Base-by-base conservation (phyloP, 169 alveolate genomes). In the Theileria sp. region DNA sequence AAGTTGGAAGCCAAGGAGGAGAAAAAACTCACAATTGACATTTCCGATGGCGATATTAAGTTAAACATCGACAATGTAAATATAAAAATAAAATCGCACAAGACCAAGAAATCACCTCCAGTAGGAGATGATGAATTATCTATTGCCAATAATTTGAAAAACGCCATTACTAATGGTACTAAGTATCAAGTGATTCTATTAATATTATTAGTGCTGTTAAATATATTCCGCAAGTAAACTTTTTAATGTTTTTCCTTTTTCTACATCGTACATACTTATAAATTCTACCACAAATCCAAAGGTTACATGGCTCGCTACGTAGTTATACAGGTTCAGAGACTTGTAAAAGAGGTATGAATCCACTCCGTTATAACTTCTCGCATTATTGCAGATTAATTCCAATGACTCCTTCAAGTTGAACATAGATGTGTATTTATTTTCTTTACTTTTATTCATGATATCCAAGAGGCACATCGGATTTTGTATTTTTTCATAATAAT, bases 391-490 rank as follows among this genome's bases (percentile, higher is more conserved):
- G 21, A 79, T 8, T n/a, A 26, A 50, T 54, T 70, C 44, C 77
- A 79, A n/a, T 12, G 30, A 34, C 23, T 17, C 34, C 28, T 74
- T 74, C 36, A 79, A 76, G 21, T 32, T 6, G 65, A 25, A 72
- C 23, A 79, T 10, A 36, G 66, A 50, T 25, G 21, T 25, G 65
- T 67, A 67, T 21, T 12, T 25, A n/a, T 19, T 23, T 26, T 30
- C 68, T 9, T 30, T 49, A 62, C 81, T 25, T n/a, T 30, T 25
- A 5, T 21, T 30, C 44, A 65, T 21, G 3, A 79, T 44, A 15
- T 75, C 72, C 19, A 21, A 25, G 1, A 79, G 75, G 58, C 64
- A 23, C 9, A 79, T 74, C 19, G 86, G 86, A 28, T 56, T 28
- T n/a, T n/a, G 28, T 32, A 79, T 75, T 26, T 25, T 26, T 26